Percentiles rank a stretch among this genome's conserved stretches.
Conservation (phyloP, 2,329 filamentous ascomycete species). For the Clonostachys solani region DNA sequence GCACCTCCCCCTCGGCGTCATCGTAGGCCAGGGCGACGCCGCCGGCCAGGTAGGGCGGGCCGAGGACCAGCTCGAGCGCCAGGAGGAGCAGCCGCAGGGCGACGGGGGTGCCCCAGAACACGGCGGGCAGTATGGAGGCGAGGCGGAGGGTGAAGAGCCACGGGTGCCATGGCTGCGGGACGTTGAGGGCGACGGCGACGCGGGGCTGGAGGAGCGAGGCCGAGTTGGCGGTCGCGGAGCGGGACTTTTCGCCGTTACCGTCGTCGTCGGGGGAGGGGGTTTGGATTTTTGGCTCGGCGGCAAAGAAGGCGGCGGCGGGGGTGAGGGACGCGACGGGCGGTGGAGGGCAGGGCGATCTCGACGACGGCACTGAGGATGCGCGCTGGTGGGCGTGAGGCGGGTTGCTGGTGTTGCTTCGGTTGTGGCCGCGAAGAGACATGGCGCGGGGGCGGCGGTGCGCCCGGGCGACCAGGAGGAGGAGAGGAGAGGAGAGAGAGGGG, state of each 20-base stretch:
- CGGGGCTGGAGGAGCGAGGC: slow-evolving; percentile 63
- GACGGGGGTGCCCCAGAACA: slow-evolving; percentile 68
- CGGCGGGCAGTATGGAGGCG: slow-evolving; percentile 64
- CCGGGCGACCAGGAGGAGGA: too few species aligned
- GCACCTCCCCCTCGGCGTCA: slow-evolving; percentile 4
- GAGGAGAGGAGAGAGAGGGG: too few species aligned
- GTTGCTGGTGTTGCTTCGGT: too few species aligned
- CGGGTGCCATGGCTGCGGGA: slow-evolving; percentile 68
- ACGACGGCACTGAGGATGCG: slow-evolving; percentile 4
- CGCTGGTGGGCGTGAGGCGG: neutral
- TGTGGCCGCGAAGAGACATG: too few species aligned
- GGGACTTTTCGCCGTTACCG: too few species aligned
- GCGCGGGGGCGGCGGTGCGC: too few species aligned
- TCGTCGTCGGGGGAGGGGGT: too few species aligned
- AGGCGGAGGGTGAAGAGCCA: slow-evolving; percentile 71
- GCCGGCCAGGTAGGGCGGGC: neutral
- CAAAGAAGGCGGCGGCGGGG: neutral
- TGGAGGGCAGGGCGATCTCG: neutral
- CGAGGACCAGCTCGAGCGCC: slow-evolving; percentile 32
- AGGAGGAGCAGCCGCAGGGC: slow-evolving; percentile 64
- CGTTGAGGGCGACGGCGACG: slow-evolving; percentile 72
- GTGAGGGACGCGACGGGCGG: neutral
- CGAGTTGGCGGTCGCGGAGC: neutral
- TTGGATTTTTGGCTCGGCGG: neutral
- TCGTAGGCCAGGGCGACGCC: slow-evolving; percentile 3